Evolutionary conservation across 305 asterid species (phyloP).

Genomic region (Fraxinus sp.): DNA sequence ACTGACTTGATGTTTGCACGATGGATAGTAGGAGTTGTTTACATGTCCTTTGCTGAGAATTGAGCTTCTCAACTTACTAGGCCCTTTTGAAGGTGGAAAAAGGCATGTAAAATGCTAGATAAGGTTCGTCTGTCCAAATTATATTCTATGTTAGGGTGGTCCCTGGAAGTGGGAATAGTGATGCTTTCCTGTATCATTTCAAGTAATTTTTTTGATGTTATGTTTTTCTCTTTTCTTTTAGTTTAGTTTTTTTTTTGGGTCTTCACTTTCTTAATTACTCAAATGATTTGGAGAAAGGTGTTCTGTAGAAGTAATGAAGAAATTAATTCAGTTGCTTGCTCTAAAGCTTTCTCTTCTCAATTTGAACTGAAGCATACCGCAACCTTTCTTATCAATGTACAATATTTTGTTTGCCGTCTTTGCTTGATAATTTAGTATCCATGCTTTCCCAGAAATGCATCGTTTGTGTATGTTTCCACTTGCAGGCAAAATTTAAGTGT

Average conservation of each 20-base stretch:
- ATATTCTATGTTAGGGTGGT: constrained; percentile 27
- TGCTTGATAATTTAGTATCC: background rate
- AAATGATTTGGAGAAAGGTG: constrained; percentile 19
- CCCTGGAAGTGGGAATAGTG: constrained; percentile 32
- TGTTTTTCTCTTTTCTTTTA: background rate
- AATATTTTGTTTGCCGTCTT: background rate
- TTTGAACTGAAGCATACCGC: background rate
- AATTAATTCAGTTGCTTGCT: constrained; percentile 4
- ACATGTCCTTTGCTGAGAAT: constrained; percentile 24
- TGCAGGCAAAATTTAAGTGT: background rate
- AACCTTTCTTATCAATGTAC: background rate
- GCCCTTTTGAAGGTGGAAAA: constrained; percentile 23
- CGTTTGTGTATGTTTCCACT: background rate
- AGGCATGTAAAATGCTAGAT: constrained; percentile 35
- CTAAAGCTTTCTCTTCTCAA: background rate
- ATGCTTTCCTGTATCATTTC: constrained; percentile 39
- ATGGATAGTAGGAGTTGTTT: constrained; percentile 13
- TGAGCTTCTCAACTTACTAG: constrained; percentile 20
- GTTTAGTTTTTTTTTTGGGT: background rate
- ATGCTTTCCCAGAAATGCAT: background rate
- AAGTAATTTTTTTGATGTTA: constrained; percentile 14
- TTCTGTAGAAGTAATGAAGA: constrained; percentile 20
- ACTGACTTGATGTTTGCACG: constrained; percentile 25
- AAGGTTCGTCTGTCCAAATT: constrained; percentile 24
- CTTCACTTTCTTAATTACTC: constrained; percentile 5